These are phyloP conservation scores for Bertia moriformis DNA, from an alignment of 2,329 filamentous ascomycete species.

Conservation along the genomic window DNA sequence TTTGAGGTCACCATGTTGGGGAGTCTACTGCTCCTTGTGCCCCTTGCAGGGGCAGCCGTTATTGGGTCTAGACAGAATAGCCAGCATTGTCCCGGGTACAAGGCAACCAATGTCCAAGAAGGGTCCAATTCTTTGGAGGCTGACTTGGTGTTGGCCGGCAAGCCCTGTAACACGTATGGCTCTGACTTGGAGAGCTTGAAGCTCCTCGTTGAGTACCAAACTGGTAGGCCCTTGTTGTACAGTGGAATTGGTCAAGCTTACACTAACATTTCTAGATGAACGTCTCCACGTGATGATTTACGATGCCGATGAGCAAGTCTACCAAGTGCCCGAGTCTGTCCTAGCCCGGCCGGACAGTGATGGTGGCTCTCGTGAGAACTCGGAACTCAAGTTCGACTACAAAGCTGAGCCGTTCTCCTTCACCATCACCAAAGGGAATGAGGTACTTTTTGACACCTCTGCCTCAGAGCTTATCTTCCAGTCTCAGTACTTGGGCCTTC, in stretches of 20 bases:
- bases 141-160: not conserved
- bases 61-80: not conserved
- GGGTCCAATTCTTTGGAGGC: not conserved
- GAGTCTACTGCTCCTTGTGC: not conserved
- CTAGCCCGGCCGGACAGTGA: constrained; percentile 38
- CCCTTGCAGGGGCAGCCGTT: not conserved
- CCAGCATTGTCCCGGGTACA: not conserved
- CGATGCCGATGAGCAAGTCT: constrained; percentile 55
- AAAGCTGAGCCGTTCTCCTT: constrained; percentile 49
- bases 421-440: constrained; percentile 31
- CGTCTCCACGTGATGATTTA: constrained; percentile 65
- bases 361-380: constrained; percentile 10
- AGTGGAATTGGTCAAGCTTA: not conserved
- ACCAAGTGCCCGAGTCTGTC: constrained; percentile 59
- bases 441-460: constrained; percentile 51
- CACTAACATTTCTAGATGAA: constrained; percentile 25
- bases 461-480: constrained; percentile 58
- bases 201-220: constrained; percentile 16
- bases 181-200: constrained; percentile 7
- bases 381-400: constrained; percentile 30
- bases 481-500: constrained; percentile 60
- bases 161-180: not conserved
- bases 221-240: constrained; percentile 7
- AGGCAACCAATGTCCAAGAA: not conserved
- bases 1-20: not conserved